Conservation (phyloP, 2,329 filamentous ascomycete genomes). For the Neonectria neomacrospora region DNA sequence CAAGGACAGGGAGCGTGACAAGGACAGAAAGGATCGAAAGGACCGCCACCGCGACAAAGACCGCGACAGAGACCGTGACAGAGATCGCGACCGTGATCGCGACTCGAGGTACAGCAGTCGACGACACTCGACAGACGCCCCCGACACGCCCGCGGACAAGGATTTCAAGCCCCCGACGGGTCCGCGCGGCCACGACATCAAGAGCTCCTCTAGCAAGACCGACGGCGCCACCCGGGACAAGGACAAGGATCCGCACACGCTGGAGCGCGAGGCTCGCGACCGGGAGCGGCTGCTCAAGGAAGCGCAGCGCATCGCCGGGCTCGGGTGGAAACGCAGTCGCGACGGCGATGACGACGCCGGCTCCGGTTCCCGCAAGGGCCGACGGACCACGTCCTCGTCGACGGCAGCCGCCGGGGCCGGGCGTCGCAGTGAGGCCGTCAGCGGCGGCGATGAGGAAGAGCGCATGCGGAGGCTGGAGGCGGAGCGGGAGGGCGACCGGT, state of each 20-base stretch:
- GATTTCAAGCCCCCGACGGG: slow-evolving; percentile 56
- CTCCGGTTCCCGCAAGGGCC: slow-evolving; percentile 53
- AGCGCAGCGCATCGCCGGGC: slow-evolving; percentile 70
- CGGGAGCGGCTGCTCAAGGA: slow-evolving; percentile 75
- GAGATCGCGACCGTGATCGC: slow-evolving; percentile 47
- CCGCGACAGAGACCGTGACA: slow-evolving; percentile 49
- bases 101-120: slow-evolving; percentile 49
- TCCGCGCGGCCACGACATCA: slow-evolving; percentile 54
- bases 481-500: slow-evolving; percentile 67
- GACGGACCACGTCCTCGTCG: slow-evolving; percentile 49
- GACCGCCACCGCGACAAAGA: slow-evolving; percentile 50
- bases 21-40: slow-evolving; percentile 54
- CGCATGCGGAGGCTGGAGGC: slow-evolving; percentile 66
- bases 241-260: slow-evolving; percentile 70
- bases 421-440: slow-evolving; percentile 61
- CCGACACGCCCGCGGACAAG: slow-evolving; percentile 50
- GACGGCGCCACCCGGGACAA: slow-evolving; percentile 37
- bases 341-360: slow-evolving; percentile 56
- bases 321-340: slow-evolving; percentile 64
- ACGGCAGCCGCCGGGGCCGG: slow-evolving; percentile 37
- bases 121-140: slow-evolving; percentile 43
- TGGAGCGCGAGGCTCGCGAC: slow-evolving; percentile 74
- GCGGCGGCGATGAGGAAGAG: slow-evolving; percentile 61
- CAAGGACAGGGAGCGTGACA: slow-evolving; percentile 54
- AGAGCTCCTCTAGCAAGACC: slow-evolving; percentile 48